A percentile compares a stretch with the other conserved stretches of the same genome.
These are phyloP conservation scores for Amanita subjunquillea DNA, from an alignment of 768 basidiomycete genomes.

Conservation along the genomic window DNA sequence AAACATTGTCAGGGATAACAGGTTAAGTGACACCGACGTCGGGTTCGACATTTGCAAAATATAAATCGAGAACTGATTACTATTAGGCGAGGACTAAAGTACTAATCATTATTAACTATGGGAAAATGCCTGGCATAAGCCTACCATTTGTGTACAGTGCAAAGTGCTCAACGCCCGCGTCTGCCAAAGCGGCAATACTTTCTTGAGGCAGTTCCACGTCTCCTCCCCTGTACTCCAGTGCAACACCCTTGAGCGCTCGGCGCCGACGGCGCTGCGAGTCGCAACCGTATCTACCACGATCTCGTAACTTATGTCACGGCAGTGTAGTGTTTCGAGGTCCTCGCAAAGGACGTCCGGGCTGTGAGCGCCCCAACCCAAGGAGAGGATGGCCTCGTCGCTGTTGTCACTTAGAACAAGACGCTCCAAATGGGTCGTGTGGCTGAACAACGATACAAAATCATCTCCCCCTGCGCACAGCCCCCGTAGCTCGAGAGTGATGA, in stretches of 20 bases:
- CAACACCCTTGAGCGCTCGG: slow-evolving; percentile 14
- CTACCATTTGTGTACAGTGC: not conserved
- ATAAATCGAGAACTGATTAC: too few relatives aligned
- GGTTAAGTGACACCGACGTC: too few relatives aligned
- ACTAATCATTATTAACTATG: not conserved
- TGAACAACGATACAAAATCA: not conserved
- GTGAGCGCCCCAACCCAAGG: not conserved
- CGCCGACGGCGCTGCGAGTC: not conserved
- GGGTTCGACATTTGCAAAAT: too few relatives aligned
- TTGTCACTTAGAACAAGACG: not conserved
- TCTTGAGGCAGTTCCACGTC: slow-evolving; percentile 42
- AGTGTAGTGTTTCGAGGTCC: not conserved
- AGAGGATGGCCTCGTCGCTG: not conserved
- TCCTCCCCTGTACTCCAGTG: slow-evolving; percentile 33
- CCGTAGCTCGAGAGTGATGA: slow-evolving; percentile 1
- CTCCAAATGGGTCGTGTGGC: not conserved
- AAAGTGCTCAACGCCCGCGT: not conserved
- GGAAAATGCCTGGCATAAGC: not conserved
- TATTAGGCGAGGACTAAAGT: too few relatives aligned
- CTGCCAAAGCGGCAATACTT: not conserved
- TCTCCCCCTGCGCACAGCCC: not conserved
- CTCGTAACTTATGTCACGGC: not conserved
- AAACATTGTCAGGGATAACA: too few relatives aligned
- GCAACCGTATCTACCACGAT: not conserved
- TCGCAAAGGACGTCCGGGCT: not conserved